A percentile compares a stretch with the other conserved stretches of the same genome.
Evolutionary conservation across 2,329 filamentous ascomycete species (phyloP).

Genomic region (Paradendryphiella salina): DNA sequence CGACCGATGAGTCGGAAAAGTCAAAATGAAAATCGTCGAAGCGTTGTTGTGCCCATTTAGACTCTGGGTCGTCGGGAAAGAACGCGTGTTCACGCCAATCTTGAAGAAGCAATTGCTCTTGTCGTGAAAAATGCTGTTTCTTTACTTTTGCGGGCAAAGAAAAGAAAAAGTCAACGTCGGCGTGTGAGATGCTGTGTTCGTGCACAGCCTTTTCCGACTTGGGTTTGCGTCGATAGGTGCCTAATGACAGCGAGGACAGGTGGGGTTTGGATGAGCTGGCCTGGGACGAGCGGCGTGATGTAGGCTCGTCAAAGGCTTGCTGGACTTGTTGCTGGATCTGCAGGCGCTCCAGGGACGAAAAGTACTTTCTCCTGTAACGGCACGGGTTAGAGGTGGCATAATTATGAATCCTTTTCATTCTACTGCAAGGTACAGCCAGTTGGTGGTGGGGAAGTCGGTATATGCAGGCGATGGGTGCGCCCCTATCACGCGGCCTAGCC

Average conservation of each 20-base stretch:
- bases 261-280: conserved; percentile 24
- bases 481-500: conserved; percentile 22
- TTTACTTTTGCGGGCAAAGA: conserved; percentile 73
- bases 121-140: conserved; percentile 68
- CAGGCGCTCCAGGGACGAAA: conserved; percentile 71
- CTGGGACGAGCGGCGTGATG: conserved; percentile 31
- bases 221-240: conserved; percentile 37
- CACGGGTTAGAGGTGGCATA: conserved; percentile 27
- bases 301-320: conserved; percentile 38
- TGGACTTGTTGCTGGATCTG: conserved; percentile 64
- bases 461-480: conserved; percentile 34
- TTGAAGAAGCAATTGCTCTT: conserved; percentile 68
- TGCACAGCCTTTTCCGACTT: conserved; percentile 38
- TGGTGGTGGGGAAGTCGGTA: conserved; percentile 25
- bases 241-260: conserved; percentile 26
- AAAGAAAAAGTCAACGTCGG: conserved; percentile 69
- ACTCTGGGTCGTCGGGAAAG: conserved; percentile 15
- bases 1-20: conserved; percentile 21
- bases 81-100: conserved; percentile 26
- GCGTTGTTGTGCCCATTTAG: conserved; percentile 32
- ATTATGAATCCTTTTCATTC: conserved; percentile 4
- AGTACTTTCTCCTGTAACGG: conserved; percentile 63
- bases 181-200: conserved; percentile 50
- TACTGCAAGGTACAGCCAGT: conserved; percentile 37
- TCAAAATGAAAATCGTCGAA: conserved; percentile 42